Conservation (phyloP, 2,329 filamentous ascomycete species). For the Periglandula ipomoeae region DNA sequence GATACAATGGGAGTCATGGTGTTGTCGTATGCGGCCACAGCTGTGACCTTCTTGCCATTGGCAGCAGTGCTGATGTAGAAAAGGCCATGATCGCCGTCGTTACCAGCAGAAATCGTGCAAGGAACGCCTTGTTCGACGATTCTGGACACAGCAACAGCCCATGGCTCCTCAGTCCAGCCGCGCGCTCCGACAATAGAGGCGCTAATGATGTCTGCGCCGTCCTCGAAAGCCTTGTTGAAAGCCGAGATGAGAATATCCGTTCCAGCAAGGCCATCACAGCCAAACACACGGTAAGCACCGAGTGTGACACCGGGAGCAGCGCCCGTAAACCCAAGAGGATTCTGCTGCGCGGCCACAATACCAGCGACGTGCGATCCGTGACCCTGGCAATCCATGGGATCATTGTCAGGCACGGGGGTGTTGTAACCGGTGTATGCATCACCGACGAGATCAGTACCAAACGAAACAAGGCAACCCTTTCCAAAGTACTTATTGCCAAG, state of each 20-base stretch:
- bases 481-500: constrained; percentile 56
- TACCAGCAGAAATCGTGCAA: constrained; percentile 44
- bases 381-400: constrained; percentile 47
- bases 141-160: constrained; percentile 38
- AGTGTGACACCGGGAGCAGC: constrained; percentile 47
- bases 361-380: constrained; percentile 56
- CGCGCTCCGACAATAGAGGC: constrained; percentile 41
- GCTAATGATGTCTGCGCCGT: constrained; percentile 48
- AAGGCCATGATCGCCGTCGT: constrained; percentile 34
- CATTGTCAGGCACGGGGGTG: constrained; percentile 33
- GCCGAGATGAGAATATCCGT: constrained; percentile 51
- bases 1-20: constrained; percentile 31
- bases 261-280: constrained; percentile 38
- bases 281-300: constrained; percentile 48
- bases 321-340: constrained; percentile 46
- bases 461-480: constrained; percentile 45
- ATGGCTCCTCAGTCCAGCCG: constrained; percentile 44
- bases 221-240: constrained; percentile 51
- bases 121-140: constrained; percentile 45
- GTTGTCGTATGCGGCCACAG: constrained; percentile 43
- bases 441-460: constrained; percentile 50
- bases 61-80: constrained; percentile 42
- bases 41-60: constrained; percentile 35
- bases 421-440: constrained; percentile 37
- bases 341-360: constrained; percentile 49